Base-by-base conservation (phyloP, 116 monocot species). In the Zostera marina region DNA sequence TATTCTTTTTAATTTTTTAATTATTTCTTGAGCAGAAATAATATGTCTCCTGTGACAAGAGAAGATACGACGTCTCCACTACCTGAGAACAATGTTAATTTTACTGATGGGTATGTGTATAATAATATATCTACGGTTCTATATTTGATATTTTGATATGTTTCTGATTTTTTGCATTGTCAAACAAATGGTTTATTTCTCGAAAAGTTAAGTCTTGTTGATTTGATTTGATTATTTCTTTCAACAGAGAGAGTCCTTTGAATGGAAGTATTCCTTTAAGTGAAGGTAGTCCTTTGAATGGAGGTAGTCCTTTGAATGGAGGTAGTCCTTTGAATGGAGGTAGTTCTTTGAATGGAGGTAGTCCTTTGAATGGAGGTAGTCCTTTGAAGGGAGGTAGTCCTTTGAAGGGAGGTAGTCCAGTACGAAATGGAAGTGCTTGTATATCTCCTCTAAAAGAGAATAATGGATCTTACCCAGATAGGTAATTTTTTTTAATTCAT, bases 1-100 rank as follows among this genome's bases (percentile, higher is more conserved):
- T 59, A 15, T 21, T 44, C 11, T 11, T 59, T 3, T 9, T 5
- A 41, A 14, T 15, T 1, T 17, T 9, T 59, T 19, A 20, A 22
- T 42, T 44, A 12, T 59, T 20, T 43, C 8, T 59, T 59, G 59
- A 21, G 43, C 43, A 59, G 59, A 19, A 10, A 15, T 21, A 17
- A 59, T 44, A 7, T 5, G 13, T 59, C 43, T 41, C 43, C 59
- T 16, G 42, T 11, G n/a, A 10, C 22, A 43, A 17, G 44, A 2
- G 59, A 59, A 17, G 42, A 59, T 59, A 59, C 44, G 5, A 59
- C 21, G 42, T 59, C 59, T 44, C 59, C 59, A 44, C 42, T 11
- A 32, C 25, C 54, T 32, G 54, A 26, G 13, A 54, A 54, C 8
- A 22, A 21, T 8, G 22, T 11, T 58, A 41, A 41, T 32, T 58